phyloP scores from a whole-genome alignment of 129 eudicot genomes.

The Cynara cardunculus region DNA sequence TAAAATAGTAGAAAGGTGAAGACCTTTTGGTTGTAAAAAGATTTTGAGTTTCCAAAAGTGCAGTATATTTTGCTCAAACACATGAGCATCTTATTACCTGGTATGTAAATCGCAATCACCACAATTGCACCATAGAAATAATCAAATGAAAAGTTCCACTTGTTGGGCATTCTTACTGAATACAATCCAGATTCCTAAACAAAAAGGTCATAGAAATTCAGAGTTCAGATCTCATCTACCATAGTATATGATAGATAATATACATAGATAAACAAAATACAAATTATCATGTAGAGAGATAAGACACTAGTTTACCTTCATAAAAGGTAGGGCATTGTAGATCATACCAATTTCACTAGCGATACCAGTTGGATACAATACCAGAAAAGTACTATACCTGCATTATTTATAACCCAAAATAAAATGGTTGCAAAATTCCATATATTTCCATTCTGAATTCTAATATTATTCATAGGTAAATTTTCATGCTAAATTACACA shows the following conservation, averaged over 20 bases:
- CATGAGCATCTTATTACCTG: slow-evolving; percentile 41
- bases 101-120: slow-evolving; percentile 65
- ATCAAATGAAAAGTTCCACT: slow-evolving; percentile 84
- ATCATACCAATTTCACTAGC: slow-evolving; percentile 83
- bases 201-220: neutral
- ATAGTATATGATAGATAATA: too few species aligned
- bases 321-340: slow-evolving; percentile 60
- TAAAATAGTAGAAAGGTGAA: too few species aligned
- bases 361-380: slow-evolving; percentile 87
- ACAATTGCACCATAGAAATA: slow-evolving; percentile 65
- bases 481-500: neutral
- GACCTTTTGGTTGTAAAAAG: too few species aligned
- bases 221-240: slow-evolving; percentile 4
- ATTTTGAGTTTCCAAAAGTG: too few species aligned
- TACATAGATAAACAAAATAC: too few species aligned
- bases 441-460: neutral
- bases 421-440: slow-evolving; percentile 3
- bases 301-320: slow-evolving; percentile 51
- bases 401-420: slow-evolving; percentile 15
- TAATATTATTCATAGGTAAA: neutral
- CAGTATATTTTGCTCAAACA: too few species aligned
- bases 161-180: slow-evolving; percentile 91
- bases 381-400: slow-evolving; percentile 90
- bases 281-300: neutral
- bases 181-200: slow-evolving; percentile 64